Conservation (phyloP, 441 rosid genomes). For the Daphne laureola region DNA sequence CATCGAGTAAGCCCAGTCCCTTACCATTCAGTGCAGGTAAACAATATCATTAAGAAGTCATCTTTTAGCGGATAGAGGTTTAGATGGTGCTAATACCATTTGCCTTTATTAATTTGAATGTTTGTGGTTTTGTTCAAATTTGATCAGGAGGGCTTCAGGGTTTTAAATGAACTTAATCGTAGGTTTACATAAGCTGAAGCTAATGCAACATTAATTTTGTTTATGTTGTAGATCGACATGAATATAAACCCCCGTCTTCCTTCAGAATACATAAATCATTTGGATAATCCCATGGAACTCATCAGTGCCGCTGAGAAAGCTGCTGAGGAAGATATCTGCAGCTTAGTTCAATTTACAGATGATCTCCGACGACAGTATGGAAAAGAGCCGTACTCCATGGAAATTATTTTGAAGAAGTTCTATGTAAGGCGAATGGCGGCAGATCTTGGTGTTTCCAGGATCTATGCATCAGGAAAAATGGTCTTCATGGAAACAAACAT, state of each 20-base stretch:
- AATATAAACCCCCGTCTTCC: constrained; percentile 70
- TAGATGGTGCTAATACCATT: too few species aligned
- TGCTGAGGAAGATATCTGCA: constrained; percentile 78
- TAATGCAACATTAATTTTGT: constrained; percentile 13
- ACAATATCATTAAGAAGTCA: too few species aligned
- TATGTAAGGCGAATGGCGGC: constrained; percentile 96
- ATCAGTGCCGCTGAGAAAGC: constrained; percentile 80
- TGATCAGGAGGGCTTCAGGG: too few species aligned
- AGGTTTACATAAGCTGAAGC: too few species aligned
- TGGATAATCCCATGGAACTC: constrained; percentile 90
- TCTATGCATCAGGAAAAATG: constrained; percentile 78
- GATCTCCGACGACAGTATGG: constrained; percentile 79
- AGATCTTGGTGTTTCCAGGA: constrained; percentile 80
- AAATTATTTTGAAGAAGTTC: constrained; percentile 77
- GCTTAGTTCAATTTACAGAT: constrained; percentile 88
- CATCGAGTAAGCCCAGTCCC: constrained; percentile 66
- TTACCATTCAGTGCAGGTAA: constrained; percentile 74
- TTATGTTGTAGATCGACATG: constrained; percentile 60
- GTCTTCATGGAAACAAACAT: constrained; percentile 82
- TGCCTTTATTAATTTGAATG: too few species aligned
- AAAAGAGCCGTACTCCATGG: constrained; percentile 92
- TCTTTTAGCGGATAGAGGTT: too few species aligned
- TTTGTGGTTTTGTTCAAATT: too few species aligned
- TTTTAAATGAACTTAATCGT: too few species aligned
- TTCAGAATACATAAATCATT: constrained; percentile 83